Evolutionary conservation across 2,329 filamentous ascomycete species (phyloP).

Genomic region (Trichoderma polysporum): DNA sequence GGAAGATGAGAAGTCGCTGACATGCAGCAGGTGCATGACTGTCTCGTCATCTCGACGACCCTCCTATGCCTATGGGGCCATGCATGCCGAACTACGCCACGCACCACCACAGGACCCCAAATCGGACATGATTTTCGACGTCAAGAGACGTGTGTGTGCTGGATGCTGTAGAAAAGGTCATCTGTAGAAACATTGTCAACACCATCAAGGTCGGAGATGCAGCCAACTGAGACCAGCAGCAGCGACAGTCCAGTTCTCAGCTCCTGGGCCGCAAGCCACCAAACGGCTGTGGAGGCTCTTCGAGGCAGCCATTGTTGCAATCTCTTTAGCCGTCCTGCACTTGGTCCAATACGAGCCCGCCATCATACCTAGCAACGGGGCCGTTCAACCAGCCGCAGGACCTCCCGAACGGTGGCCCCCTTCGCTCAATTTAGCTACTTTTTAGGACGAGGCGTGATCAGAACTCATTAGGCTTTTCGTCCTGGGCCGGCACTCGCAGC

Average conservation of each 20-base stretch:
- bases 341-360: constrained; percentile 11
- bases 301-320: constrained; percentile 14
- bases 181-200: neutral
- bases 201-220: neutral
- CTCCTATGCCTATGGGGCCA: constrained; percentile 6
- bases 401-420: neutral
- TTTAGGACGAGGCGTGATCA: constrained; percentile 2
- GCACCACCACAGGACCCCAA: neutral
- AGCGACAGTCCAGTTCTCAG: neutral
- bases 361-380: constrained; percentile 1
- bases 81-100: constrained; percentile 14
- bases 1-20: constrained; percentile 8
- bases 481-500: constrained; percentile 1
- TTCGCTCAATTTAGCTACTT: constrained; percentile 2
- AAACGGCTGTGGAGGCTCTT: neutral
- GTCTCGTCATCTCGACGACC: constrained; percentile 10
- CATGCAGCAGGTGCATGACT: constrained; percentile 14
- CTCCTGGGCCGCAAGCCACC: neutral
- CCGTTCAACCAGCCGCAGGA: constrained; percentile 4
- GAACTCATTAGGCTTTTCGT: neutral
- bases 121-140: constrained; percentile 13
- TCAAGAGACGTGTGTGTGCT: neutral
- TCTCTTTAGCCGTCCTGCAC: neutral
- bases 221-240: neutral
- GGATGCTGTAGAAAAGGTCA: neutral